These are phyloP conservation scores for Fomes fomentarius DNA, from an alignment of 1,284 basidiomycete genomes.

Conservation along the genomic window DNA sequence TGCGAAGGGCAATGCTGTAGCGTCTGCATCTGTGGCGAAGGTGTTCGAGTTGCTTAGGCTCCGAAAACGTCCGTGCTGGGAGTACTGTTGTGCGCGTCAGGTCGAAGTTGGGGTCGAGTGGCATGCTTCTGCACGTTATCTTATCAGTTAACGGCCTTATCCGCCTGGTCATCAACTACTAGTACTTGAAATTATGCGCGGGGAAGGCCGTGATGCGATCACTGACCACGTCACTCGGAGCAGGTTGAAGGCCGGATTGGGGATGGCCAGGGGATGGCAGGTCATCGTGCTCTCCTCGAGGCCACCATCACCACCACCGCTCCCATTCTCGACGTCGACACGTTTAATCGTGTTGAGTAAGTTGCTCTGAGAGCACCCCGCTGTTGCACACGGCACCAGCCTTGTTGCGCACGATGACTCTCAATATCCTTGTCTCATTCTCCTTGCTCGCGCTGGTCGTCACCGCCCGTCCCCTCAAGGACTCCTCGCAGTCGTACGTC, in stretches of 20 bases:
- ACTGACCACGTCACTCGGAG: constrained; percentile 9
- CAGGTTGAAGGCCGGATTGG: neutral
- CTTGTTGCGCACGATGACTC: constrained; percentile 37
- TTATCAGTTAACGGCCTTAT: neutral
- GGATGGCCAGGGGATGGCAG: neutral
- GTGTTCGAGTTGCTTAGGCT: no score
- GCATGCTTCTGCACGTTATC: no score
- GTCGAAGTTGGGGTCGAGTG: no score
- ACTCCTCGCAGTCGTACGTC: constrained; percentile 31
- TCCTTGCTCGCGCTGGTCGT: constrained; percentile 50
- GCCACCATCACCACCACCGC: constrained; percentile 4
- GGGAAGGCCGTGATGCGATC: neutral
- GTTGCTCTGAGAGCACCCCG: constrained; percentile 6
- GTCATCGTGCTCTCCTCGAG: constrained; percentile 5
- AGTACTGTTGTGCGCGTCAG: no score
- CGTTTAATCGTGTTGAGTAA: constrained; percentile 21
- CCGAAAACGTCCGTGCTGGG: no score
- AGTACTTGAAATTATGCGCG: no score
- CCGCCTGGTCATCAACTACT: no score
- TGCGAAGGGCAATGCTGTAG: no score
- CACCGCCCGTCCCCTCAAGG: constrained; percentile 42
- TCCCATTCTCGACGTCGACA: constrained; percentile 14
- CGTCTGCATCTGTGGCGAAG: neutral
- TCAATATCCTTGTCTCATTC: constrained; percentile 44
- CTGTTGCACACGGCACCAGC: constrained; percentile 13